phyloP scores from a whole-genome alignment of 228 moss, liverwort and hornwort genomes.

The Sphagnum fallax region DNA sequence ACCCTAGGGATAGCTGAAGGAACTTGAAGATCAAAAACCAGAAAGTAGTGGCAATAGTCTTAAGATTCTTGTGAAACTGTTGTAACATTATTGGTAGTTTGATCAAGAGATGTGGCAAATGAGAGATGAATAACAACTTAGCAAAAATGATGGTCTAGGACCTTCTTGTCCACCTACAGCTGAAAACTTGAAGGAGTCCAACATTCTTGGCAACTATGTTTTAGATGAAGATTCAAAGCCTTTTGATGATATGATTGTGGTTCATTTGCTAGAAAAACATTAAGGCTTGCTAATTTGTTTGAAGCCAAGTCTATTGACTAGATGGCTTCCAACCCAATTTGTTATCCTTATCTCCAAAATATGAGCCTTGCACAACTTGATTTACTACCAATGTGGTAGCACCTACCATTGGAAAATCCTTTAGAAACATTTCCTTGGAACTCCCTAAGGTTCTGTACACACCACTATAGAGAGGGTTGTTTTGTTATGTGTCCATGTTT shows the following conservation, averaged over 20 bases:
- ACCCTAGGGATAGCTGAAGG: too few species aligned
- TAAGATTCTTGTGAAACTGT: too few species aligned
- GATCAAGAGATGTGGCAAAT: slow-evolving; percentile 26
- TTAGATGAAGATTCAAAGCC: too few species aligned
- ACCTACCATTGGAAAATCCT: slow-evolving; percentile 21
- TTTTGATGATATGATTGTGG: slow-evolving; percentile 4
- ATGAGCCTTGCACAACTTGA: slow-evolving; percentile 16
- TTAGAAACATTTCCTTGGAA: slow-evolving; percentile 16
- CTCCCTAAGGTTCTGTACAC: slow-evolving; percentile 24
- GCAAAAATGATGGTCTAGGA: too few species aligned
- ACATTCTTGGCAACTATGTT: too few species aligned
- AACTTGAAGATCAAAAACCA: too few species aligned
- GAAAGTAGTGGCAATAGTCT: too few species aligned
- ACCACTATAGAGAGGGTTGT: slow-evolving; percentile 8
- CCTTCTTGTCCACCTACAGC: background rate
- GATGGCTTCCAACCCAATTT: slow-evolving; percentile 49
- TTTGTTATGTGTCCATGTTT: slow-evolving; percentile 20
- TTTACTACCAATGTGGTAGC: slow-evolving; percentile 6
- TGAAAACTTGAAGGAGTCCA: too few species aligned
- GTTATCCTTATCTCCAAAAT: slow-evolving; percentile 20
- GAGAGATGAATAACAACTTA: slow-evolving; percentile 17
- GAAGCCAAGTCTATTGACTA: slow-evolving; percentile 39
- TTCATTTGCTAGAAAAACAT: slow-evolving; percentile 16
- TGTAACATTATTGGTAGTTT: too few species aligned
- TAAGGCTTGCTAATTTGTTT: slow-evolving; percentile 23